Evolutionary conservation across 1,139 yeast genomes (phyloP).

Genomic region (Taiozyma sp.): DNA sequence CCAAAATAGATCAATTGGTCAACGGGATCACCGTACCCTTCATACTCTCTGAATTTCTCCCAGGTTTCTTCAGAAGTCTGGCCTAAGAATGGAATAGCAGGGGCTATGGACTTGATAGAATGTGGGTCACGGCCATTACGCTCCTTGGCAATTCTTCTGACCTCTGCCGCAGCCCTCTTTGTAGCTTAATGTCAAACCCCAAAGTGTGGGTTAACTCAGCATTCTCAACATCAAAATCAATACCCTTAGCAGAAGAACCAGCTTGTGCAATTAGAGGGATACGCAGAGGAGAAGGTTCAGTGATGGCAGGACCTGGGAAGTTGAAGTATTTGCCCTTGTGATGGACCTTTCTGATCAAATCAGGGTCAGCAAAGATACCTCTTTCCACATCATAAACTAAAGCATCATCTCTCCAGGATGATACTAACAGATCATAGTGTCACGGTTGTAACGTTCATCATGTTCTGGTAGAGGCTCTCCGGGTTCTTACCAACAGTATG

Average conservation of each 20-base stretch:
- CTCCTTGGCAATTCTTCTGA: constrained; percentile 29
- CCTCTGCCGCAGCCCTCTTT: constrained; percentile 21
- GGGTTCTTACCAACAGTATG: constrained; percentile 36
- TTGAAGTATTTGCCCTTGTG: constrained; percentile 32
- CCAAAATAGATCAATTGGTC: constrained; percentile 37
- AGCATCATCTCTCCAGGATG: constrained; percentile 43
- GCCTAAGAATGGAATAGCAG: constrained; percentile 31
- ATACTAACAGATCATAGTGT: constrained; percentile 35
- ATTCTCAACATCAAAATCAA: constrained; percentile 40
- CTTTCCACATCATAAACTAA: constrained; percentile 29
- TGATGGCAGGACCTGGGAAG: constrained; percentile 40
- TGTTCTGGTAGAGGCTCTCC: constrained; percentile 34
- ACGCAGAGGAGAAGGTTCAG: constrained; percentile 42
- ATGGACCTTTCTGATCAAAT: constrained; percentile 27
- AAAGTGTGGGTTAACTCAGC: constrained; percentile 36
- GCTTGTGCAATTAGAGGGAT: constrained; percentile 43
- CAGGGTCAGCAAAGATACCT: constrained; percentile 35
- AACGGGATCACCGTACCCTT: constrained; percentile 32
- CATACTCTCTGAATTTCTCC: constrained; percentile 28
- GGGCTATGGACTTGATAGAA: constrained; percentile 31
- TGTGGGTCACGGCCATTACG: constrained; percentile 32
- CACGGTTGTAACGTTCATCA: constrained; percentile 36
- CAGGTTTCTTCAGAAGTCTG: constrained; percentile 32
- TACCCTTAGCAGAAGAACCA: constrained; percentile 41
- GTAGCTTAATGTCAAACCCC: constrained; percentile 27